Conservation (phyloP, 768 basidiomycete species). For the Artomyces pyxidatus region DNA sequence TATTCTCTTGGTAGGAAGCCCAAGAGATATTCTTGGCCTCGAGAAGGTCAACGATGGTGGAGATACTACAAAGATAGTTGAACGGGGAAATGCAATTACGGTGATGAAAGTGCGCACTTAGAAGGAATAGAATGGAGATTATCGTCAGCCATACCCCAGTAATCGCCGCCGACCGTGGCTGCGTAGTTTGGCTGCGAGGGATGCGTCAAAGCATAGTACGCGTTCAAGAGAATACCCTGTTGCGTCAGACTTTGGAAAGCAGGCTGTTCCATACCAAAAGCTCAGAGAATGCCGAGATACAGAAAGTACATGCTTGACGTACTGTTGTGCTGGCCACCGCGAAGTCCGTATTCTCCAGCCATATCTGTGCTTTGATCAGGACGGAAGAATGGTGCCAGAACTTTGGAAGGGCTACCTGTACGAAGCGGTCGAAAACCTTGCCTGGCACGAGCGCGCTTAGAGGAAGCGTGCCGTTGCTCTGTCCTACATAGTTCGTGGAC, state of each 20-base stretch:
- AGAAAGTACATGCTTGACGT: neutral
- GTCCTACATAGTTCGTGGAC: constrained; percentile 33
- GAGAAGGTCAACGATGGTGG: constrained; percentile 52
- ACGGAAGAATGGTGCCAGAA: neutral
- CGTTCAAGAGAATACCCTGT: constrained; percentile 38
- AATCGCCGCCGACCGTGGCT: constrained; percentile 45
- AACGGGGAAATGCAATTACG: neutral
- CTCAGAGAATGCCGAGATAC: constrained; percentile 2
- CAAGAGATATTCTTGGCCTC: constrained; percentile 51
- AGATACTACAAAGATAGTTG: constrained; percentile 22
- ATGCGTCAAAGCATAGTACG: constrained; percentile 44
- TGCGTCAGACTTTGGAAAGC: constrained; percentile 32
- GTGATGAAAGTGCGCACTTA: constrained; percentile 12
- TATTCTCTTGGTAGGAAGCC: constrained; percentile 53
- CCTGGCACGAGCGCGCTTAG: constrained; percentile 32
- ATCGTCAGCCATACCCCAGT: constrained; percentile 42
- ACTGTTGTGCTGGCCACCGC: constrained; percentile 18
- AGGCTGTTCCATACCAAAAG: constrained; percentile 16
- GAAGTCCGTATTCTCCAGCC: constrained; percentile 59
- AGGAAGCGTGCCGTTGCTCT: constrained; percentile 34
- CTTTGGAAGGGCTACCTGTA: constrained; percentile 18
- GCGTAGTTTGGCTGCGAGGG: constrained; percentile 58
- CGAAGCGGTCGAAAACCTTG: constrained; percentile 38
- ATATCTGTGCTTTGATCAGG: constrained; percentile 32
- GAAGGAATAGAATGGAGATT: constrained; percentile 20